phyloP scores from a whole-genome alignment of 345 rosid genomes.

The Hypericum perforatum region DNA sequence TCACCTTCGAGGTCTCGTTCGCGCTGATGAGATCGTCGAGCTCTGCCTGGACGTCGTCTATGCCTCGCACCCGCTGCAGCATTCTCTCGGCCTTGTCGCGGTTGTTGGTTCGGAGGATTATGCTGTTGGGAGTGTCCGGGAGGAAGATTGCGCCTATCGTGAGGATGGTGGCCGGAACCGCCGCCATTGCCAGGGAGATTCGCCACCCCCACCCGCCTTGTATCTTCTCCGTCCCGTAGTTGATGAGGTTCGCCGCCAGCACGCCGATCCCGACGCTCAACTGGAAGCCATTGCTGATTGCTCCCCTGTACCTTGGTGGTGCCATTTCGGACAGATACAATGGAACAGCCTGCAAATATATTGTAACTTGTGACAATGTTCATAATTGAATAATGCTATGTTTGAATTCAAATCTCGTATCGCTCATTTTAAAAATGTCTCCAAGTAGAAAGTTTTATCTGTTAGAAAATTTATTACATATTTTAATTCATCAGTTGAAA shows the following conservation, averaged over 20 bases:
- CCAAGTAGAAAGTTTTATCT: no score
- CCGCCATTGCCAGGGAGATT: slow-evolving; percentile 58
- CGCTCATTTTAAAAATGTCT: no score
- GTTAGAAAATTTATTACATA: no score
- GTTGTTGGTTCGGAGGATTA: slow-evolving; percentile 35
- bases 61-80: slow-evolving; percentile 53
- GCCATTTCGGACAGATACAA: slow-evolving; percentile 81
- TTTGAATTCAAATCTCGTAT: no score
- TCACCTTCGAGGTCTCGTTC: slow-evolving; percentile 20
- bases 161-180: slow-evolving; percentile 50
- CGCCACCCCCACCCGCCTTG: slow-evolving; percentile 64
- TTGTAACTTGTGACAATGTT: neutral
- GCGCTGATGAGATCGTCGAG: slow-evolving; percentile 51
- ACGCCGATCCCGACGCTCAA: slow-evolving; percentile 50
- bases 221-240: slow-evolving; percentile 58
- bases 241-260: slow-evolving; percentile 43
- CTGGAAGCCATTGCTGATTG: slow-evolving; percentile 66
- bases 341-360: slow-evolving; percentile 57
- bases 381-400: neutral
- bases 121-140: slow-evolving; percentile 65
- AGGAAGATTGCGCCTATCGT: slow-evolving; percentile 54
- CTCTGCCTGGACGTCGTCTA: slow-evolving; percentile 40
- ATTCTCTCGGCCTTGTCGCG: slow-evolving; percentile 32
- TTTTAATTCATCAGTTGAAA: no score
- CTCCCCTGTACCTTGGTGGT: slow-evolving; percentile 65